phyloP scores from a whole-genome alignment of 257 asterid species.

The Nicotiana tomentosiformis region DNA sequence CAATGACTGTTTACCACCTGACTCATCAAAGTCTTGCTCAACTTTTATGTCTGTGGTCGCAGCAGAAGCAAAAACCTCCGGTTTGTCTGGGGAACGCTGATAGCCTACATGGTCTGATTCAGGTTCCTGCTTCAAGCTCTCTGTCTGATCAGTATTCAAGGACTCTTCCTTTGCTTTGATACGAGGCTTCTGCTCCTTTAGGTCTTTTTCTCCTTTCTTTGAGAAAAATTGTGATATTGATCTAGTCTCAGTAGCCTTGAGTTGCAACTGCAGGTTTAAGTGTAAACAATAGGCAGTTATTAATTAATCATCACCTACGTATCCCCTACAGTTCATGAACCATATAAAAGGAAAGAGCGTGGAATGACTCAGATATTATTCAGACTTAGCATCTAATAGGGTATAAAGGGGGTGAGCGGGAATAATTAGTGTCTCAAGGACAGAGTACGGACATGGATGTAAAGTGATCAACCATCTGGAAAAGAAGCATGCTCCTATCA shows the following conservation, averaged over 20 bases:
- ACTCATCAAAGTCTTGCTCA: slow-evolving; percentile 33
- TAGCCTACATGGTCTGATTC: slow-evolving; percentile 17
- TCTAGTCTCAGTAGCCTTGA: slow-evolving; percentile 56
- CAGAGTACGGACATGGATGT: not conserved
- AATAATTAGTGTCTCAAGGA: not conserved
- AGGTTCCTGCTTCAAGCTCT: slow-evolving; percentile 34
- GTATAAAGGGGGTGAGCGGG: not conserved
- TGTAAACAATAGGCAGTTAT: not conserved
- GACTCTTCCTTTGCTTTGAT: slow-evolving; percentile 28
- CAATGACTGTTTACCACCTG: slow-evolving; percentile 22
- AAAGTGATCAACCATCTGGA: not conserved
- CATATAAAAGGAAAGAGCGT: not conserved
- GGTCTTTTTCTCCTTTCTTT: slow-evolving; percentile 34
- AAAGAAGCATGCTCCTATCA: not conserved
- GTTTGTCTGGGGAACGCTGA: slow-evolving; percentile 4
- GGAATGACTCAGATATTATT: not conserved
- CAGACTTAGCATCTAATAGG: not conserved
- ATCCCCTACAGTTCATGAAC: not conserved
- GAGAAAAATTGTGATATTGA: slow-evolving; percentile 71
- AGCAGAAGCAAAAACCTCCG: slow-evolving; percentile 17
- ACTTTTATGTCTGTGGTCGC: slow-evolving; percentile 9
- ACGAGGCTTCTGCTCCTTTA: slow-evolving; percentile 25
- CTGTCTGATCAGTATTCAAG: slow-evolving; percentile 19
- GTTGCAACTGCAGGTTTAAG: slow-evolving; percentile 35
- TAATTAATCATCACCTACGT: not conserved